Evolutionary conservation across 2,329 filamentous ascomycete species (phyloP).

Genomic region (Aureobasidium subglaciale): DNA sequence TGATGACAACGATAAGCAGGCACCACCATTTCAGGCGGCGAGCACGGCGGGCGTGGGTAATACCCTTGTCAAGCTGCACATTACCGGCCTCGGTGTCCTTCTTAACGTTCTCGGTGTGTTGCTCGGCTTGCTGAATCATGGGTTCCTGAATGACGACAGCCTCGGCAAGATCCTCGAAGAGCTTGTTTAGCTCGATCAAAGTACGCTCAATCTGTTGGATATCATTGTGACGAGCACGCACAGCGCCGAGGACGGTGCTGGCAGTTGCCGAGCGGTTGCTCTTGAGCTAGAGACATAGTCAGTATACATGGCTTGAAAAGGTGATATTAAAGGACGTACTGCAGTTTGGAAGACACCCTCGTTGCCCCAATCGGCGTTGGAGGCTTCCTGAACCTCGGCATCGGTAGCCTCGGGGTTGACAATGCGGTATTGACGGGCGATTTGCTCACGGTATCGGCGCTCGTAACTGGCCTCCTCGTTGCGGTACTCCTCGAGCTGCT

Average conservation of each 20-base stretch:
- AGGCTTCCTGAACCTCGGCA: conserved; percentile 61
- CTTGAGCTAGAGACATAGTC: conserved; percentile 50
- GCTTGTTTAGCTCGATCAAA: conserved; percentile 58
- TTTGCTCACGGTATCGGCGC: conserved; percentile 67
- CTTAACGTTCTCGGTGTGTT: conserved; percentile 58
- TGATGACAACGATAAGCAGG: conserved; percentile 48
- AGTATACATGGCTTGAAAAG: not conserved
- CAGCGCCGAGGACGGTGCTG: conserved; percentile 65
- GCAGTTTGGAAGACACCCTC: conserved; percentile 78
- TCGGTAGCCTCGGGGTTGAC: conserved; percentile 76
- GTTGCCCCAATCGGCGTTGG: conserved; percentile 65
- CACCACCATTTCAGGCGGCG: conserved; percentile 81
- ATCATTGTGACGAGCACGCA: conserved; percentile 76
- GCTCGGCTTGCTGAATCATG: conserved; percentile 54
- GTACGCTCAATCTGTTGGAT: conserved; percentile 74
- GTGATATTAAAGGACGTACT: conserved; percentile 44
- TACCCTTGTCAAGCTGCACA: conserved; percentile 60
- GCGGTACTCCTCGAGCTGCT: conserved; percentile 63
- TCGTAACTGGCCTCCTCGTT: conserved; percentile 65
- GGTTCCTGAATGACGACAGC: conserved; percentile 66
- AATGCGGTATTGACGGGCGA: conserved; percentile 72
- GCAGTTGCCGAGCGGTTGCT: conserved; percentile 69
- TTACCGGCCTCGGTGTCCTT: conserved; percentile 64
- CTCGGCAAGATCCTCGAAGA: conserved; percentile 70
- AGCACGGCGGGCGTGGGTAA: conserved; percentile 57